phyloP scores from a whole-genome alignment of 1,284 basidiomycete species.

The Trichosporon sp. region DNA sequence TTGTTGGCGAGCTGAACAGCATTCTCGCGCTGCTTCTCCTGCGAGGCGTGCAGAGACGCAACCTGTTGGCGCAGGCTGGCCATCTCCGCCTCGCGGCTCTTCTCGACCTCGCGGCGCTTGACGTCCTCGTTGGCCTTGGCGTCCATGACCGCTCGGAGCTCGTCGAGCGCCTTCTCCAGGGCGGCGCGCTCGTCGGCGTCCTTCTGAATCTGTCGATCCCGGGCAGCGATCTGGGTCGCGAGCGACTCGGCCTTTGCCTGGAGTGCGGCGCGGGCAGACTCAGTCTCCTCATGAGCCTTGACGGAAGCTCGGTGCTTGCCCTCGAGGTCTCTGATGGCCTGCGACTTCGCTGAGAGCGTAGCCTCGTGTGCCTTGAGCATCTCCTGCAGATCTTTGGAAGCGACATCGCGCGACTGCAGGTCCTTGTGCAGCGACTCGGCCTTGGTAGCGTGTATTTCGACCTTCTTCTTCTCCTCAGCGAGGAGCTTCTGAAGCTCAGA shows the following conservation, averaged over 20 bases:
- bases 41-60: constrained; percentile 29
- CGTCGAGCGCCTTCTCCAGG: constrained; percentile 78
- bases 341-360: constrained; percentile 73
- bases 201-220: constrained; percentile 59
- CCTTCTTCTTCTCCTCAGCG: constrained; percentile 59
- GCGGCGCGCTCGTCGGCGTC: constrained; percentile 56
- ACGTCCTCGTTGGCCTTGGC: constrained; percentile 82
- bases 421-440: constrained; percentile 61
- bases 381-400: constrained; percentile 62
- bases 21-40: constrained; percentile 37
- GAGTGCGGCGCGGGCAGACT: constrained; percentile 55
- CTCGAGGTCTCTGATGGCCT: constrained; percentile 60
- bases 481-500: constrained; percentile 71
- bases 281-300: constrained; percentile 38
- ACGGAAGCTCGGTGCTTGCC: constrained; percentile 55
- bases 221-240: constrained; percentile 60
- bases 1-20: constrained; percentile 35
- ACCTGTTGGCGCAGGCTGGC: constrained; percentile 65
- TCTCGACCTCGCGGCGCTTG: constrained; percentile 74
- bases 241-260: constrained; percentile 65
- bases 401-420: constrained; percentile 66
- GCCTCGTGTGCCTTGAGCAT: constrained; percentile 54
- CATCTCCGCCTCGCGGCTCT: constrained; percentile 81
- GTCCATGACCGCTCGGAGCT: constrained; percentile 70
- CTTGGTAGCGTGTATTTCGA: constrained; percentile 59